phyloP scores from a whole-genome alignment of 495 filamentous ascomycete species.

The Chaetomidium leptoderma region DNA sequence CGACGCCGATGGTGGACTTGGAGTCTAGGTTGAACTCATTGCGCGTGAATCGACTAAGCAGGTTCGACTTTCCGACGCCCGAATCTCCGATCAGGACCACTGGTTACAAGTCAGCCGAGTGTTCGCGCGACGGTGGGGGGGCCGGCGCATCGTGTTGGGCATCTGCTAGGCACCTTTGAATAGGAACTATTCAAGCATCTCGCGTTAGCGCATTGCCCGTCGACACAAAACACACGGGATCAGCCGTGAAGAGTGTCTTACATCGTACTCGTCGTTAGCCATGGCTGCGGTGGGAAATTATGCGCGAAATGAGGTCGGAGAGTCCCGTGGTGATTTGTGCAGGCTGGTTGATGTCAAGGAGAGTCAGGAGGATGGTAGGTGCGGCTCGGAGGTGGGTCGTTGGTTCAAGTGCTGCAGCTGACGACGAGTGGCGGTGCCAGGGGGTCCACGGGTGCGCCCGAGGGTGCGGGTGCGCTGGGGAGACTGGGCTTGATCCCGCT shows the following conservation, averaged over 20 bases:
- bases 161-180: constrained; percentile 77
- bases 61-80: constrained; percentile 99
- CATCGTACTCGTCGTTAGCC: constrained; percentile 99
- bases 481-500: too few relatives aligned
- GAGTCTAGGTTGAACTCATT: constrained; percentile 99
- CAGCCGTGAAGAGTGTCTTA: constrained; percentile 49
- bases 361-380: constrained; percentile 33
- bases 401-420: constrained; percentile 26
- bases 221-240: constrained; percentile 10
- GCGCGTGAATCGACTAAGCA: constrained; percentile 97
- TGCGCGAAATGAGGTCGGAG: constrained; percentile 16
- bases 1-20: constrained; percentile 99
- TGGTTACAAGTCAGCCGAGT: constrained; percentile 44
- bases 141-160: constrained; percentile 1
- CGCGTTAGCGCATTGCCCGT: constrained; percentile 32
- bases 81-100: constrained; percentile 99
- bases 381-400: constrained; percentile 32
- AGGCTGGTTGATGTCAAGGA: constrained; percentile 27
- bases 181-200: constrained; percentile 68
- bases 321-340: constrained; percentile 21
- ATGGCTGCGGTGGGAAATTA: constrained; percentile 49
- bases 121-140: constrained; percentile 16
- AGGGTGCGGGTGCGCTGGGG: background rate
- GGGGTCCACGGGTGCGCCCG: background rate
- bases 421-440: constrained; percentile 22